phyloP scores from a whole-genome alignment of 768 basidiomycete species.

The Hemileccinum impolitum region DNA sequence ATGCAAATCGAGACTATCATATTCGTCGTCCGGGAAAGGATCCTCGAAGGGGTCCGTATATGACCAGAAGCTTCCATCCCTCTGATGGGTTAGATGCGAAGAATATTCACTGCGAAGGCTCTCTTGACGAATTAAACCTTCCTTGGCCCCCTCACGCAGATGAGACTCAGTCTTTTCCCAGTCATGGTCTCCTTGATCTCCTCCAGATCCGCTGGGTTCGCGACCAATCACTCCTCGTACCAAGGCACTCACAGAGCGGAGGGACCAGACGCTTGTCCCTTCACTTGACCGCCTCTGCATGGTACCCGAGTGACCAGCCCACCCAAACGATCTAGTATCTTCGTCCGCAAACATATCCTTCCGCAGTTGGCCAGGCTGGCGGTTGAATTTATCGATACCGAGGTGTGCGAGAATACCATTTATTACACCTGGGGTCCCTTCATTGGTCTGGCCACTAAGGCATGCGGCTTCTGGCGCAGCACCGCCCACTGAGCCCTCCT shows the following conservation, averaged over 20 bases:
- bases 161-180: constrained; percentile 21
- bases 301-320: constrained; percentile 13
- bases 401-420: constrained; percentile 20
- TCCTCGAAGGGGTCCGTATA: constrained; percentile 49
- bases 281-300: constrained; percentile 38
- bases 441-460: constrained; percentile 3
- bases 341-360: constrained; percentile 80
- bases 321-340: constrained; percentile 52
- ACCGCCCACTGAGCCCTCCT: constrained; percentile 5
- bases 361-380: constrained; percentile 30
- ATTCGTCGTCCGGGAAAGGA: constrained; percentile 18
- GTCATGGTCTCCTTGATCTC: constrained; percentile 11
- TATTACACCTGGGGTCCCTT: constrained; percentile 5
- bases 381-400: constrained; percentile 18
- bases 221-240: constrained; percentile 29
- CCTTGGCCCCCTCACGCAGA: constrained; percentile 9
- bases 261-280: constrained; percentile 50
- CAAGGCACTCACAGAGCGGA: constrained; percentile 38
- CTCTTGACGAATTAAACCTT: constrained; percentile 22
- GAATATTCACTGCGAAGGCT: constrained; percentile 7
- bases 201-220: constrained; percentile 25
- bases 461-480: constrained; percentile 4
- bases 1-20: constrained; percentile 12
- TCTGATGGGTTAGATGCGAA: constrained; percentile 9
- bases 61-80: constrained; percentile 23